Percentiles rank a stretch among this genome's conserved stretches.
Conservation (phyloP, 306 rosid genomes). For the Prunus campanulata region DNA sequence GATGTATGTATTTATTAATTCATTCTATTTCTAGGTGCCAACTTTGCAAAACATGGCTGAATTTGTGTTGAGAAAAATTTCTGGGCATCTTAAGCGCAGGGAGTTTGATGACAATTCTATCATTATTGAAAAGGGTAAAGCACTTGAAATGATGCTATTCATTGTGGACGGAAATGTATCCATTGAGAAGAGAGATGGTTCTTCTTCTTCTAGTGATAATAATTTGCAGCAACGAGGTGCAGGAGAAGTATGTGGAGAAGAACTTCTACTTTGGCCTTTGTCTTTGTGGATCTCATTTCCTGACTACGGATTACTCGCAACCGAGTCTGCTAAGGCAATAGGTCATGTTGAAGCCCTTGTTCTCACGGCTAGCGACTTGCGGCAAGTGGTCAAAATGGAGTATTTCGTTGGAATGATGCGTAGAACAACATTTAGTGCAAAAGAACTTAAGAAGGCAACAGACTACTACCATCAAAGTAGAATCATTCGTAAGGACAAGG, state of each 20-base stretch:
- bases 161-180: neutral
- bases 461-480: neutral
- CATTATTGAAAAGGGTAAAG: conserved; percentile 11
- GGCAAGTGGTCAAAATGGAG: rapidly evolving
- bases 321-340: neutral
- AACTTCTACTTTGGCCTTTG: neutral
- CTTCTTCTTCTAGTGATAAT: neutral
- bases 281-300: too few relatives aligned
- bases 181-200: neutral
- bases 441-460: neutral
- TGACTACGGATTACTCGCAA: too few relatives aligned
- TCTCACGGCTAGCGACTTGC: neutral
- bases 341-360: neutral
- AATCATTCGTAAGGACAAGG: neutral
- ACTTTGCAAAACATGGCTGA: neutral
- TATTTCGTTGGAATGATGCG: too few relatives aligned
- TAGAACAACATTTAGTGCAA: neutral
- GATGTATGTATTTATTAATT: too few relatives aligned
- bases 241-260: too few relatives aligned
- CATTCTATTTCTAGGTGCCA: neutral
- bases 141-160: conserved; percentile 12
- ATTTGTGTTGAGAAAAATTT: rapidly evolving
- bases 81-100: neutral
- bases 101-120: neutral
- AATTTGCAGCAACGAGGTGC: too few relatives aligned